These are phyloP conservation scores for Phyllosticta citribraziliensis DNA, from an alignment of 2,329 filamentous ascomycete genomes.

Conservation along the genomic window DNA sequence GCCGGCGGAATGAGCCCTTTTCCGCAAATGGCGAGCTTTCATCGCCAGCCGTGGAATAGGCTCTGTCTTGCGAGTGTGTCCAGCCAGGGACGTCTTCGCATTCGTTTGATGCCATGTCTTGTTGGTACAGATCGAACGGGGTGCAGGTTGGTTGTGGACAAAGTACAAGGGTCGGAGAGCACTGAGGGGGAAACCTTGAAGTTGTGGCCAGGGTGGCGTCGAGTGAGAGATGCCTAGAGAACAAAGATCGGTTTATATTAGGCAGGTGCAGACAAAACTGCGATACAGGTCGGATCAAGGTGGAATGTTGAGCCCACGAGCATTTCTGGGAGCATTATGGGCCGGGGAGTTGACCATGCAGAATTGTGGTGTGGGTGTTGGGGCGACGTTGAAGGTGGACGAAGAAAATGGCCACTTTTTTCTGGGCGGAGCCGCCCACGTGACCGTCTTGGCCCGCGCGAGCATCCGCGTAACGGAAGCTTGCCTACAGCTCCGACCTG, in stretches of 20 bases:
- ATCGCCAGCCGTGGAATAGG: not conserved
- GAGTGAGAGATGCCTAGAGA: not conserved
- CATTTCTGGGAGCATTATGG: constrained; percentile 5
- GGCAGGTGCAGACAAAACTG: not conserved
- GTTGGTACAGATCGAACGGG: not conserved
- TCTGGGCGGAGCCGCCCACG: constrained; percentile 4
- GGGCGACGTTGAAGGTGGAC: not conserved
- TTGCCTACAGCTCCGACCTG: constrained; percentile 23
- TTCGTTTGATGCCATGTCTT: constrained; percentile 31
- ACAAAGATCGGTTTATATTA: not conserved
- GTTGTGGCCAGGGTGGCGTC: not conserved
- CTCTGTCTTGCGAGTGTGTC: constrained; percentile 22
- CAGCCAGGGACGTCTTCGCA: constrained; percentile 33
- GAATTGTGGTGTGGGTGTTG: not conserved
- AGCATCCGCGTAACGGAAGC: constrained; percentile 15
- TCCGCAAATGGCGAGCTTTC: not conserved
- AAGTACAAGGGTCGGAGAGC: not conserved
- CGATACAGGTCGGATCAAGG: not conserved
- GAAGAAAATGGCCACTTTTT: constrained; percentile 8
- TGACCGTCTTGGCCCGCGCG: constrained; percentile 8
- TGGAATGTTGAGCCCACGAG: not conserved
- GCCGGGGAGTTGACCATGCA: not conserved
- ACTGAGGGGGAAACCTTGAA: not conserved
- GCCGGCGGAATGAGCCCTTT: not conserved
- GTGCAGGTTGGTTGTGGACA: not conserved